Percentiles rank a stretch among this genome's conserved stretches.
These are phyloP conservation scores for Cordyceps tenuipes DNA, from an alignment of 2,329 filamentous ascomycete species.

Conservation along the genomic window DNA sequence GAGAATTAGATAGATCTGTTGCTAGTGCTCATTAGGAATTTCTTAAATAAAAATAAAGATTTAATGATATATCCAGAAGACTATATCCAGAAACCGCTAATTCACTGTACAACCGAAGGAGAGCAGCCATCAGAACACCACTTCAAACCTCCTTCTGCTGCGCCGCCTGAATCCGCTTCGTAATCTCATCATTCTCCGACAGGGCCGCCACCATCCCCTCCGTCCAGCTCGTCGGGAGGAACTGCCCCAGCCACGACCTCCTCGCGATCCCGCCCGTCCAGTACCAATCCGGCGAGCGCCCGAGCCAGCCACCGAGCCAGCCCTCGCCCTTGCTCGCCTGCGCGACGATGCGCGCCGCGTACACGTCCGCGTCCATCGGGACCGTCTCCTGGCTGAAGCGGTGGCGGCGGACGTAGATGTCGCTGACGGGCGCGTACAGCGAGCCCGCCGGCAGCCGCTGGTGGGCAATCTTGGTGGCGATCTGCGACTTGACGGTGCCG, in stretches of 20 bases:
- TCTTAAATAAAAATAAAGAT: too few relatives aligned
- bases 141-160: background rate
- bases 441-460: conserved; percentile 36
- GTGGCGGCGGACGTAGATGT: conserved; percentile 38
- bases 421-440: conserved; percentile 37
- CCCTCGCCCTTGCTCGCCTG: conserved; percentile 34
- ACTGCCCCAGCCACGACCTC: conserved; percentile 7
- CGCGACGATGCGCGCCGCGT: conserved; percentile 34
- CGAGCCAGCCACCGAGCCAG: conserved; percentile 17
- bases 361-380: conserved; percentile 36
- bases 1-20: too few relatives aligned
- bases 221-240: conserved; percentile 1
- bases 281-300: conserved; percentile 18
- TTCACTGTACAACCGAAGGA: background rate
- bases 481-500: conserved; percentile 45
- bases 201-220: conserved; percentile 1
- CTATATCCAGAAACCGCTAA: background rate
- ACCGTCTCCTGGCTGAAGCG: conserved; percentile 40
- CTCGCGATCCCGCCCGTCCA: conserved; percentile 8
- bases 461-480: conserved; percentile 30
- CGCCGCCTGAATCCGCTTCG: background rate
- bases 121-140: background rate
- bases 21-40: too few relatives aligned
- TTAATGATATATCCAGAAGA: too few relatives aligned
- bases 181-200: conserved; percentile 7